Base-by-base conservation (phyloP, 2,329 filamentous ascomycete species). In the Camptophora hylomeconis region DNA sequence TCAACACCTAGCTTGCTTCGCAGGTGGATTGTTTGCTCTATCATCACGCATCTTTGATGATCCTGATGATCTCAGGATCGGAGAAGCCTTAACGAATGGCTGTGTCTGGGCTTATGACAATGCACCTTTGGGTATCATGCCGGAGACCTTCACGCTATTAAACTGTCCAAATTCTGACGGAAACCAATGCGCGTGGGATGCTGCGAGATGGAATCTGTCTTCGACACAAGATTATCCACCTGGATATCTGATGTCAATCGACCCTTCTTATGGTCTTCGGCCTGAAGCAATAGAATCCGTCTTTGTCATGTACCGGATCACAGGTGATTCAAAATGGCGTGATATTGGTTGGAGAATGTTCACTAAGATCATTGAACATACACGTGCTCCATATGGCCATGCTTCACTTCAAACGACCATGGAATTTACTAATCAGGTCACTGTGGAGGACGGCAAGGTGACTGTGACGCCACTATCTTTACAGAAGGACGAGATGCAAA, bases 201-300 rank as follows among this genome's bases (percentile, higher is more conserved):
- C 64, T 43, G 21, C 33, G 11, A 4, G 31, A 18, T 20, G 38
- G 67, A 10, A 69, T 71, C 37, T 74, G 69, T 59, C 72, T 72
- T 0, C 29, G 5, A 20, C 16, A n/a, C 17, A 24, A 13, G 36
- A 41, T 11, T 14, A 34, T 4, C 30, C 36, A 8, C 34, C 35
- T 20, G 43, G 45, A 7, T 43, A 37, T n/a, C 14, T 21, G 7
- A 31, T 26, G 10, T 25, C 42, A 20, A 27, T 20, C n/a, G 32
- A 32, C 10, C 9, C 33, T 32, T 32, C 31, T 7, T 46, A 38
- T 28, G 67, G 77, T 14, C 59, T 82, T 26, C 66, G 75, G 37
- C 58, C 69, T 1, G 69, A 74, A 47, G 67, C 68, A 1, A 67
- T 74, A 20, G 69, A 74, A 44, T 67, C 62, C 12, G 61, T 73